A percentile compares a stretch with the other conserved stretches of the same genome.
Conservation (phyloP, 169 alveolate genomes). For the Cryptosporidium ubiquitum region DNA sequence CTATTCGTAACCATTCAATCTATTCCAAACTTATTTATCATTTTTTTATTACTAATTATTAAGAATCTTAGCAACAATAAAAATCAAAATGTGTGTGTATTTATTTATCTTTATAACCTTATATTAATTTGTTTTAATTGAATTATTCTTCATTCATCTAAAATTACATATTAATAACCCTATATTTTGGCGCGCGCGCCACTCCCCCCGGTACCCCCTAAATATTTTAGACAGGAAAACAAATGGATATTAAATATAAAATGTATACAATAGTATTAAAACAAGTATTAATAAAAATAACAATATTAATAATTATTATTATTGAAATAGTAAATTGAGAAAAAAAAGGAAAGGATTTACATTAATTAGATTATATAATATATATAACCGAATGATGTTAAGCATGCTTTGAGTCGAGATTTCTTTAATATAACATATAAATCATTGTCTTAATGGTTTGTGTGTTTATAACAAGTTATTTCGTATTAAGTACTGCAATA, state of each 20-base stretch:
- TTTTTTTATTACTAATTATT: no score
- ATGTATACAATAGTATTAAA: not conserved
- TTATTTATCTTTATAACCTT: no score
- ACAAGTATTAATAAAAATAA: not conserved
- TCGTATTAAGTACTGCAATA: slow-evolving; percentile 71
- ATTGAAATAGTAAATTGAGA: not conserved
- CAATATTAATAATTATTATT: not conserved
- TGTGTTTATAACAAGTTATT: slow-evolving; percentile 23
- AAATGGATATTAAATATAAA: not conserved
- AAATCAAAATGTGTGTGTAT: no score
- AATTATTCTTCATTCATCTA: not conserved
- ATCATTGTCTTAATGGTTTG: slow-evolving; percentile 9
- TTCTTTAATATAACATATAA: not conserved
- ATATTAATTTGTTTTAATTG: no score
- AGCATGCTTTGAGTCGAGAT: slow-evolving; percentile 75
- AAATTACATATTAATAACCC: not conserved
- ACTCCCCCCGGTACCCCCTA: not conserved
- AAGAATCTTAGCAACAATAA: not conserved
- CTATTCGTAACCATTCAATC: not conserved
- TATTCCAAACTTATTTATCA: not conserved
- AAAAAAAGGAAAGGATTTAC: not conserved
- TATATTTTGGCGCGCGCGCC: slow-evolving; percentile 30
- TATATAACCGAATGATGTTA: not conserved
- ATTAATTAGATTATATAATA: no score
- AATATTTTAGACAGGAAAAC: not conserved